Evolutionary conservation across 2,329 filamentous ascomycete genomes (phyloP).

Genomic region (Colletotrichum cuscutae): DNA sequence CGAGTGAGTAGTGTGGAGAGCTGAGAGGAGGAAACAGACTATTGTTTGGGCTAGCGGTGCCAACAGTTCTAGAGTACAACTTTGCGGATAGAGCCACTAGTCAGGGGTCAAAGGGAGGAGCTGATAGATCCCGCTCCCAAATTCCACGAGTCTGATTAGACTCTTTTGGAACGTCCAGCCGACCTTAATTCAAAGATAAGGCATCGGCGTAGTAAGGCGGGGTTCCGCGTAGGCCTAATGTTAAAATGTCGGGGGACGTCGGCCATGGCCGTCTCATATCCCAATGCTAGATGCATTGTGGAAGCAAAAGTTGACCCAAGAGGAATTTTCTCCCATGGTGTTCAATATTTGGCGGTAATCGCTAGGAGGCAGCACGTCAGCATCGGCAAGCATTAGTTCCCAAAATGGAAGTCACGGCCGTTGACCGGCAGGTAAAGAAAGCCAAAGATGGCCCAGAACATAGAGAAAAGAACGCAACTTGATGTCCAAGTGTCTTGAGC

Average conservation of each 20-base stretch:
- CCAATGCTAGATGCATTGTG: not conserved
- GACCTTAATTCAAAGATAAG: not conserved
- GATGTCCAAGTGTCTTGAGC: not conserved
- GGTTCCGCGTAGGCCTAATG: not conserved
- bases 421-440: not conserved
- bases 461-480: not conserved
- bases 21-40: not conserved
- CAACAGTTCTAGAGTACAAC: not conserved
- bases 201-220: not conserved
- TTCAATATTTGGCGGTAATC: not conserved
- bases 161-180: not conserved
- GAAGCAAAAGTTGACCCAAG: not conserved
- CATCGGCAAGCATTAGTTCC: not conserved
- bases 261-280: conserved; percentile 1
- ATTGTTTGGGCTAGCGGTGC: not conserved
- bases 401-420: not conserved
- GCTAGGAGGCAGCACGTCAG: not conserved
- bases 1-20: not conserved
- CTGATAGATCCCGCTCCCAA: not conserved
- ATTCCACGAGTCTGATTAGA: not conserved
- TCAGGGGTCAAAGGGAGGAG: not conserved
- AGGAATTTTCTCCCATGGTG: not conserved
- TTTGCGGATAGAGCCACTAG: not conserved
- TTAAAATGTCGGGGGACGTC: not conserved
- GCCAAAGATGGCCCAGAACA: not conserved